Base-by-base conservation (phyloP, 225 moss, liverwort and hornwort species). In the Physcomitrium patens region DNA sequence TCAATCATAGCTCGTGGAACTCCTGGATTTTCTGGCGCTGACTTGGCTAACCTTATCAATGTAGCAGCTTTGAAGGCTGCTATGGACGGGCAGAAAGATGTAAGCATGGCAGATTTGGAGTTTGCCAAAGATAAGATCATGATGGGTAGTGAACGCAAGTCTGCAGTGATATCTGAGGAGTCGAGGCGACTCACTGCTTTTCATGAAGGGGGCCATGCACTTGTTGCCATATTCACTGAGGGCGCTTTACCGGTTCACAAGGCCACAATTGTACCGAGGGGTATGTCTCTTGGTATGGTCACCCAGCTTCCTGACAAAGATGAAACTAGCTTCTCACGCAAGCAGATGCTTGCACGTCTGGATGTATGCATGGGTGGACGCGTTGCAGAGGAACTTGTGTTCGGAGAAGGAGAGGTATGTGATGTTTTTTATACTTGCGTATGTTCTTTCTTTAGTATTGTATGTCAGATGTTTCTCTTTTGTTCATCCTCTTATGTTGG, bases 361-460 rank as follows among this genome's bases (percentile, higher is more conserved):
- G 92, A 93, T 89, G 92, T 90, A 28, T 93, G 92, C 80, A 93
- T 93, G 92, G 90, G 92, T 75, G 92, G 92, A 18, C 92, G 92
- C 61, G 92, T 93, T 72, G 92, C 90, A 10, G 92, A 93, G 80
- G 92, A 93, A 73, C 87, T 93, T 8, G 86, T 90, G 42, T 93
- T 93, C 69, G 92, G 90, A 42, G 92, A 93, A 82, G 90, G 92
- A 81, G 92, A 93, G 78, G 80, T 81, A 62, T 57, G 56, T 80
- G n/a, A 1, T 20, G 9, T 48, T 26, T 28, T 9, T 12, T 1
- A 16, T 58, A 23, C 1, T 10, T 22, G 12, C 31, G 5, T 70
- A 24, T 71, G 22, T n/a, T 16, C 8, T 15, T 70, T 58, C 10
- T 20, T 26, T 43, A 37, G 31, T 37, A 7, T 4, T 37, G 31